phyloP scores from a whole-genome alignment of 1,284 basidiomycete species.

The Vanrija sp. region DNA sequence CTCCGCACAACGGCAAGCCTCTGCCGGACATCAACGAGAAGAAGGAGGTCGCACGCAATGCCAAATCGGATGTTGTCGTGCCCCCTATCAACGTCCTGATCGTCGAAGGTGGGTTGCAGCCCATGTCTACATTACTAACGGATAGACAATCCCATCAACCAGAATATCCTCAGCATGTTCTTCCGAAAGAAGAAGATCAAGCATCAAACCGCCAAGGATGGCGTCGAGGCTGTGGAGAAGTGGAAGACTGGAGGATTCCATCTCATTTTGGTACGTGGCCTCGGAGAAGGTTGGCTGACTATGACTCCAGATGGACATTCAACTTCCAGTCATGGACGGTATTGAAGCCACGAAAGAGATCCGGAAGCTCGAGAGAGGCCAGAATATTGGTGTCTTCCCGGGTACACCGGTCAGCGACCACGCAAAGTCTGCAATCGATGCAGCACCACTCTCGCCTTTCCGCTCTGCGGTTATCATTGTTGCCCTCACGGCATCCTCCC shows the following conservation, averaged over 20 bases:
- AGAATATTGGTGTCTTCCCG: constrained; percentile 67
- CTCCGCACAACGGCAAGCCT: neutral
- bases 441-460: constrained; percentile 57
- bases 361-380: constrained; percentile 69
- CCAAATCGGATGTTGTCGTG: constrained; percentile 56
- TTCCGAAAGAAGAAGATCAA: constrained; percentile 96
- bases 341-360: constrained; percentile 97
- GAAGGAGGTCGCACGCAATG: neutral
- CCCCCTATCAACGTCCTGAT: constrained; percentile 94
- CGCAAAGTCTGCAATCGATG: constrained; percentile 24
- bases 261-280: constrained; percentile 70
- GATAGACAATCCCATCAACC: constrained; percentile 96
- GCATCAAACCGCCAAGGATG: constrained; percentile 91
- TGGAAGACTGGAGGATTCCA: constrained; percentile 94
- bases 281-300: constrained; percentile 32
- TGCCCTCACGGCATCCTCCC: constrained; percentile 89
- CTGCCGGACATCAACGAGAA: constrained; percentile 4
- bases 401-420: constrained; percentile 59
- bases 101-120: constrained; percentile 70
- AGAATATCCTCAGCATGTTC: constrained; percentile 91
- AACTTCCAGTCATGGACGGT: constrained; percentile 98
- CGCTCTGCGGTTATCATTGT: constrained; percentile 97
- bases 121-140: neutral
- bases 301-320: constrained; percentile 87
- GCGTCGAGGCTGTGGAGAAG: constrained; percentile 91